These are phyloP conservation scores for Rhynchosporium agropyri DNA, from an alignment of 2,329 filamentous ascomycete genomes.

Conservation along the genomic window DNA sequence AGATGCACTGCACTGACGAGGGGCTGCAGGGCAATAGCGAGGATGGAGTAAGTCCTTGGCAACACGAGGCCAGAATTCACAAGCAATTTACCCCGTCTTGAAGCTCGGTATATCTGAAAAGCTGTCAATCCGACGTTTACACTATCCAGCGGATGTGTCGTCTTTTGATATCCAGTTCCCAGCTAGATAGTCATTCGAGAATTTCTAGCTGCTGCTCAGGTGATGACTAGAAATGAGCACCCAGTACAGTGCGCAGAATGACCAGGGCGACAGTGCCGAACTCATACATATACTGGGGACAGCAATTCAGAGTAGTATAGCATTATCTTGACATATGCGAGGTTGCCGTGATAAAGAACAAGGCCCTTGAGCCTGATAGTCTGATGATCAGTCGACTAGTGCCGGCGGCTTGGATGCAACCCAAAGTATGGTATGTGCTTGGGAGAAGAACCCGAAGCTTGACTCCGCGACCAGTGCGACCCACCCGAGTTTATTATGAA, in stretches of 20 bases:
- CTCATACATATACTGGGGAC: not conserved
- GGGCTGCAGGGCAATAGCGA: not conserved
- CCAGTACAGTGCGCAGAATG: not conserved
- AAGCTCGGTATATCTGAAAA: not conserved
- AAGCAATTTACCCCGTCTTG: not conserved
- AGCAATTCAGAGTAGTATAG: not conserved
- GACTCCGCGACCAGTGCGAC: slow-evolving; percentile 16
- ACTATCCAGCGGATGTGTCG: not conserved
- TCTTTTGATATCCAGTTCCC: not conserved
- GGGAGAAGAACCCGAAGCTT: slow-evolving; percentile 21
- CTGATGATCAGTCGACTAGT: slow-evolving; percentile 9
- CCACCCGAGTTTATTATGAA: not conserved
- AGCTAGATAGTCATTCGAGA: not conserved
- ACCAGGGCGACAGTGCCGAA: not conserved
- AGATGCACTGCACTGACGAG: slow-evolving; percentile 6
- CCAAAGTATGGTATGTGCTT: slow-evolving; percentile 12
- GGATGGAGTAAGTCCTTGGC: slow-evolving; percentile 7
- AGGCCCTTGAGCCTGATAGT: not conserved
- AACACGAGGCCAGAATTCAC: not conserved
- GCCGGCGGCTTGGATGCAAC: slow-evolving; percentile 12
- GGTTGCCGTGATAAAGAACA: slow-evolving; percentile 1
- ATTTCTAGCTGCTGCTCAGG: not conserved
- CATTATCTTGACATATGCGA: not conserved
- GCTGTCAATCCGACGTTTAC: not conserved
- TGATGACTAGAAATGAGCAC: slow-evolving; percentile 1